phyloP scores from a whole-genome alignment of 176 grass and related monocot genomes.

The Panicum miliaceum region DNA sequence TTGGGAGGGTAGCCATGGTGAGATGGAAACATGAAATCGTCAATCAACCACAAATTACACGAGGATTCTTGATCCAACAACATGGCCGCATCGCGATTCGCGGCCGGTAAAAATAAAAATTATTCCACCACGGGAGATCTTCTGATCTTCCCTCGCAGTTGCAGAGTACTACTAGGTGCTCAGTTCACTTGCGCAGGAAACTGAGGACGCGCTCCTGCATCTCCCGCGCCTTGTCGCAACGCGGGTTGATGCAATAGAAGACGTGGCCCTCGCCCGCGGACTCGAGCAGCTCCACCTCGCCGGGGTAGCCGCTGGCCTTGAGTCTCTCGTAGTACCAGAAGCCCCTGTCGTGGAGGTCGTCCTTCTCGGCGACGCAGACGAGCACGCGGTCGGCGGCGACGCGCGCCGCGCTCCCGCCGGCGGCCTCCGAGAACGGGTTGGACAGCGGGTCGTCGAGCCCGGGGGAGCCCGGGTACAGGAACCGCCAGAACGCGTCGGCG shows the following conservation, averaged over 20 bases:
- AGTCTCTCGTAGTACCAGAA: constrained; percentile 76
- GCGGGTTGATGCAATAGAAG: constrained; percentile 61
- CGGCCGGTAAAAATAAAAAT: not conserved
- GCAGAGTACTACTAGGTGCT: too few species aligned
- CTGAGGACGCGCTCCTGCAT: constrained; percentile 50
- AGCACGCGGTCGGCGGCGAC: constrained; percentile 63
- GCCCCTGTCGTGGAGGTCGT: constrained; percentile 71
- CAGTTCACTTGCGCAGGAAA: constrained; percentile 51
- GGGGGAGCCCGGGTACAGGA: constrained; percentile 59
- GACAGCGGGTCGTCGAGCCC: constrained; percentile 70
- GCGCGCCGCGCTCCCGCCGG: constrained; percentile 50
- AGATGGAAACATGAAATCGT: too few species aligned
- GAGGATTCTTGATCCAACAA: not conserved
- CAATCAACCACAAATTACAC: not conserved
- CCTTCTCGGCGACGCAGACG: constrained; percentile 79
- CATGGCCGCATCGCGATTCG: not conserved
- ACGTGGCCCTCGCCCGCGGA: constrained; percentile 61
- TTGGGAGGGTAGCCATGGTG: too few species aligned
- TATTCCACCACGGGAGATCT: constrained; percentile 21
- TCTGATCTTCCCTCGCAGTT: too few species aligned
- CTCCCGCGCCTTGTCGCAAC: constrained; percentile 46
- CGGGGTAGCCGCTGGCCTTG: constrained; percentile 58
- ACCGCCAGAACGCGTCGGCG: constrained; percentile 60
- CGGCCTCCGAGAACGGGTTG: constrained; percentile 73
- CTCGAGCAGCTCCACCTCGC: constrained; percentile 68